Evolutionary conservation across 2,329 filamentous ascomycete genomes (phyloP).

Genomic region (Magnaporthiopsis rhizophila): DNA sequence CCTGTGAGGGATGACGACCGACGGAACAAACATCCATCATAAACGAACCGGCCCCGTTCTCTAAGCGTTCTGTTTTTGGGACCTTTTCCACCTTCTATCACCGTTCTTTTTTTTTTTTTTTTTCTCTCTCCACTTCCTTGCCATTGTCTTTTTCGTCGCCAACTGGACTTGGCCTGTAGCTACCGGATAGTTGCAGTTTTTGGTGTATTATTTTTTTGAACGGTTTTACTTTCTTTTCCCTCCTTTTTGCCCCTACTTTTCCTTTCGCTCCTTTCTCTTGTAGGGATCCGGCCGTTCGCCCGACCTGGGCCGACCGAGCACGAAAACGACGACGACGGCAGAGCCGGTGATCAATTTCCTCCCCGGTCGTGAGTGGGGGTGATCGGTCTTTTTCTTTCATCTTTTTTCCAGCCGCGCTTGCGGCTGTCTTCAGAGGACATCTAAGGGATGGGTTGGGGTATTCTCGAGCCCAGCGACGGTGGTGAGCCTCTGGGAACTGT

Average conservation of each 20-base stretch:
- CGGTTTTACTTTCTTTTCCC: too few species aligned
- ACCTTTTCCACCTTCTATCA: background rate
- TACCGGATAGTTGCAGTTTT: background rate
- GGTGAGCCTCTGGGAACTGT: conserved; percentile 1
- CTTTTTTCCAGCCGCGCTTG: background rate
- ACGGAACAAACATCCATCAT: background rate
- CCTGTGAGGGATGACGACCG: background rate
- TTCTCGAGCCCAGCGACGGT: background rate
- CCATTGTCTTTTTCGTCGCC: background rate
- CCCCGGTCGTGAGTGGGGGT: background rate
- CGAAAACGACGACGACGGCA: background rate
- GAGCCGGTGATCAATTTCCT: background rate
- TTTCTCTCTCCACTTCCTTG: too few species aligned
- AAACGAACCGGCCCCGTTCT: background rate
- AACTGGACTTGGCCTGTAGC: background rate
- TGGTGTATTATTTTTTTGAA: background rate
- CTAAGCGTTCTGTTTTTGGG: background rate
- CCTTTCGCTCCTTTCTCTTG: background rate
- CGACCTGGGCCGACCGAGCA: background rate
- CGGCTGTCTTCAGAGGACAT: background rate
- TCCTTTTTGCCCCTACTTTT: background rate
- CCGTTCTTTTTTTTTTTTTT: background rate
- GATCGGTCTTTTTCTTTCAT: background rate
- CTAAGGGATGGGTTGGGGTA: conserved; percentile 3
- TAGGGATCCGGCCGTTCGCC: background rate